A percentile compares a stretch with the other conserved stretches of the same genome.
phyloP scores from a whole-genome alignment of 2,329 filamentous ascomycete genomes.

The Arthroderma sp. region DNA sequence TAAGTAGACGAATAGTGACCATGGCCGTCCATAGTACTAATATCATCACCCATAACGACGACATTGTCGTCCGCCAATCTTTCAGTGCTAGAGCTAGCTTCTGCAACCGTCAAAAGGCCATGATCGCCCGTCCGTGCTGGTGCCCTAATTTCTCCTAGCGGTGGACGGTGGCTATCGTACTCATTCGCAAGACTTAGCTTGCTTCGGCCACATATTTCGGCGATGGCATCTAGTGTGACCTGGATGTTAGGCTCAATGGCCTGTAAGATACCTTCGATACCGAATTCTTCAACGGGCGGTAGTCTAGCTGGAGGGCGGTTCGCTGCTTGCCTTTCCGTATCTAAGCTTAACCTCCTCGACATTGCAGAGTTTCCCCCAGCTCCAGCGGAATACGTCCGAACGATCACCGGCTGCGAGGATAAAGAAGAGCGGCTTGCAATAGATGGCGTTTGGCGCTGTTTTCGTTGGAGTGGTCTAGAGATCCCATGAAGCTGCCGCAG shows the following conservation, averaged over 20 bases:
- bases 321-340: constrained; percentile 10
- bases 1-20: constrained; percentile 28
- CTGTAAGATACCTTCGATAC: constrained; percentile 44
- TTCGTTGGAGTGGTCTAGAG: constrained; percentile 19
- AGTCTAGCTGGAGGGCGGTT: constrained; percentile 23
- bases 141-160: constrained; percentile 45
- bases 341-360: constrained; percentile 20
- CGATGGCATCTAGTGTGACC: constrained; percentile 48
- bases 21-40: constrained; percentile 27
- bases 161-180: constrained; percentile 50
- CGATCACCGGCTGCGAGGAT: constrained; percentile 34
- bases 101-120: constrained; percentile 33
- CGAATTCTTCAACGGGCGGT: constrained; percentile 42
- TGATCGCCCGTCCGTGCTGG: constrained; percentile 16
- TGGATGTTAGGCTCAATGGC: constrained; percentile 49
- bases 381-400: constrained; percentile 33
- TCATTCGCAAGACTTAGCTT: constrained; percentile 51
- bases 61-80: constrained; percentile 26
- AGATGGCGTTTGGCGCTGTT: constrained; percentile 18
- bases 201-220: constrained; percentile 51
- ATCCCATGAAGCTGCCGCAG: constrained; percentile 25
- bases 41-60: constrained; percentile 29
- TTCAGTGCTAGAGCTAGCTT: constrained; percentile 31
- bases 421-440: constrained; percentile 19
- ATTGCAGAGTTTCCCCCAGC: constrained; percentile 24